A percentile compares a stretch with the other conserved stretches of the same genome.
Evolutionary conservation across 2,329 filamentous ascomycete species (phyloP).

Genomic region (Diaporthe ilicicola): DNA sequence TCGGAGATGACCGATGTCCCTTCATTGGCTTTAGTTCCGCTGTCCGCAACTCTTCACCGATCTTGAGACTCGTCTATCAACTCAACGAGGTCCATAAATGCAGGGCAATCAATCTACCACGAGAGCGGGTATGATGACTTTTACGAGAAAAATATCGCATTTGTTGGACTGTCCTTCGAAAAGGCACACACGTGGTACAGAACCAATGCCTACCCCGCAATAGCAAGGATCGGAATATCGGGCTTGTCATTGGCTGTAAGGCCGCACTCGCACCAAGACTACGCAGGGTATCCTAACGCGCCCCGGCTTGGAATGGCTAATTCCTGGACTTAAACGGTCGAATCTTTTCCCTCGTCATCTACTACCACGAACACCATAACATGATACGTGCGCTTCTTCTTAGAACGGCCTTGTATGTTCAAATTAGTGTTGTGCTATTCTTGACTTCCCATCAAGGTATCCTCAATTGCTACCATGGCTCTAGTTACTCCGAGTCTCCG

Average conservation of each 20-base stretch:
- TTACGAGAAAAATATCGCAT: too few relatives aligned
- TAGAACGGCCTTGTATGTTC: neutral
- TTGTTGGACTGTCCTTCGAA: neutral
- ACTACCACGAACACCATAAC: neutral
- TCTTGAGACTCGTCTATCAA: too few relatives aligned
- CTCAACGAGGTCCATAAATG: too few relatives aligned
- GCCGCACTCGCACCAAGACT: neutral
- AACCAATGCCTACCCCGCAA: neutral
- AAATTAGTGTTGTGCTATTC: neutral
- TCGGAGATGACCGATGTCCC: neutral
- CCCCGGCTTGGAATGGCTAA: neutral
- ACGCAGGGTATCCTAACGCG: neutral
- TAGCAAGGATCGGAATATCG: neutral
- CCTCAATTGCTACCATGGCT: neutral
- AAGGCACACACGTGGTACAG: neutral
- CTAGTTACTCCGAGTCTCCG: too few relatives aligned
- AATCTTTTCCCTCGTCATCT: neutral
- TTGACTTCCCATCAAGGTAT: neutral
- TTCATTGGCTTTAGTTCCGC: neutral
- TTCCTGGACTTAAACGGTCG: too few relatives aligned
- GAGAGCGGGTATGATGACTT: neutral
- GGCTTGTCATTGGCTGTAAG: neutral
- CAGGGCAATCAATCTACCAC: too few relatives aligned
- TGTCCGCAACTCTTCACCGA: neutral
- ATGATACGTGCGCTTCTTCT: slow-evolving; percentile 6